These are phyloP conservation scores for Pseudocercospora fijiensis DNA, from an alignment of 2,329 filamentous ascomycete genomes.

Conservation along the genomic window DNA sequence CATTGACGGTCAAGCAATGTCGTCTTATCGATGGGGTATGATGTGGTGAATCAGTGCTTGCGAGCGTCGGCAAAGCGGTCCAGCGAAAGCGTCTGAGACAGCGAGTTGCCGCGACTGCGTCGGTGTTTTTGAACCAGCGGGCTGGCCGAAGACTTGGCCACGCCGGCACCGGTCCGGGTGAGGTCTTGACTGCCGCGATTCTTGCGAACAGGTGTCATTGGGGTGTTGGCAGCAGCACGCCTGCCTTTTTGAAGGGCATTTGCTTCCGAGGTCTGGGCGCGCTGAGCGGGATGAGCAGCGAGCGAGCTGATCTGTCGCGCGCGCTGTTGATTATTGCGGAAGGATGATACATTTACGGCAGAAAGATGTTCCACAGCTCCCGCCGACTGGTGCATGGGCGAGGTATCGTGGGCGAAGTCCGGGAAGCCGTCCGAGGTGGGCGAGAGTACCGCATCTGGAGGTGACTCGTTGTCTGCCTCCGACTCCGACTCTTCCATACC, in stretches of 20 bases:
- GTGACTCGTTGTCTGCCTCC: conserved; percentile 43
- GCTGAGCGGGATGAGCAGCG: conserved; percentile 63
- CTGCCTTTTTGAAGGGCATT: conserved; percentile 64
- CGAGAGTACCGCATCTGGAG: conserved; percentile 47
- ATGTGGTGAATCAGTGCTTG: background rate
- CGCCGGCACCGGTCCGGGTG: conserved; percentile 29
- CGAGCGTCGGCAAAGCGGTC: conserved; percentile 19
- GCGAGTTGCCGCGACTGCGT: conserved; percentile 26
- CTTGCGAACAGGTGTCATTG: conserved; percentile 66
- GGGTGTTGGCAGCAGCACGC: conserved; percentile 63
- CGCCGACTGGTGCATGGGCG: conserved; percentile 4
- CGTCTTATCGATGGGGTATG: background rate
- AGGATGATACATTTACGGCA: conserved; percentile 68
- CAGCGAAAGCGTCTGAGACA: conserved; percentile 25
- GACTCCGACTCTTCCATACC: conserved; percentile 28
- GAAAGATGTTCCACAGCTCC: conserved; percentile 57
- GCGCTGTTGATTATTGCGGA: conserved; percentile 61
- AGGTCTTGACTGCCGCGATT: conserved; percentile 35
- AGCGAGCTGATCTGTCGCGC: conserved; percentile 52
- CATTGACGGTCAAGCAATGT: conserved; percentile 10
- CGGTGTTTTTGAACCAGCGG: conserved; percentile 26
- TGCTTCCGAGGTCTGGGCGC: conserved; percentile 60
- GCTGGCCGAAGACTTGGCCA: conserved; percentile 30
- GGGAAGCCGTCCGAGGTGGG: conserved; percentile 19
- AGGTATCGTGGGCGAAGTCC: conserved; percentile 24